Conservation (phyloP, 2,329 filamentous ascomycete genomes). For the Clarireedia sp. region DNA sequence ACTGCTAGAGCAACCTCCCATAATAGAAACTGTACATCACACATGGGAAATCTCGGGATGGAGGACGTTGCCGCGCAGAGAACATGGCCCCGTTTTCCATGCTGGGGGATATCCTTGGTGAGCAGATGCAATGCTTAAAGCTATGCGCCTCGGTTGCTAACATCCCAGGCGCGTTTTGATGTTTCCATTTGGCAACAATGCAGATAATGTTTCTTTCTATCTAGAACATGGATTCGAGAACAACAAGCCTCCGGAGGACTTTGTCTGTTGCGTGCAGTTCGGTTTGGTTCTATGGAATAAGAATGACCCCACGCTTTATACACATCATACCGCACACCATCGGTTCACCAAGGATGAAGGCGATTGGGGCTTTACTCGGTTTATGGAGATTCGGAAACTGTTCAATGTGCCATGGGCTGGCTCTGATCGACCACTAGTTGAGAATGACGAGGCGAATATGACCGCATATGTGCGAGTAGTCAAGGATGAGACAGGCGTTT, state of each 20-base stretch:
- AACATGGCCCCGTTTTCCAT: conserved; percentile 81
- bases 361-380: conserved; percentile 98
- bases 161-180: conserved; percentile 74
- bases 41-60: conserved; percentile 89
- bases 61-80: conserved; percentile 66
- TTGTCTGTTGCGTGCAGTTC: conserved; percentile 96
- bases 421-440: conserved; percentile 60
- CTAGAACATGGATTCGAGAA: conserved; percentile 87
- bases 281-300: conserved; percentile 90
- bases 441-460: conserved; percentile 69
- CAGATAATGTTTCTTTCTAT: conserved; percentile 90
- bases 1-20: conserved; percentile 67
- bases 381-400: conserved; percentile 78
- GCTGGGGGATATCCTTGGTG: conserved; percentile 84
- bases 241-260: conserved; percentile 72
- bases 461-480: conserved; percentile 77
- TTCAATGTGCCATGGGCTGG: conserved; percentile 73
- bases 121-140: conserved; percentile 23
- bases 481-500: conserved; percentile 78
- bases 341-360: conserved; percentile 94
- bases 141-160: conserved; percentile 13
- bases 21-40: conserved; percentile 63
- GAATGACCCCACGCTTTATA: conserved; percentile 78
- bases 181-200: conserved; percentile 91
- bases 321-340: conserved; percentile 80